phyloP scores from a whole-genome alignment of 2,329 filamentous ascomycete species.

The Fusarium penzigii region DNA sequence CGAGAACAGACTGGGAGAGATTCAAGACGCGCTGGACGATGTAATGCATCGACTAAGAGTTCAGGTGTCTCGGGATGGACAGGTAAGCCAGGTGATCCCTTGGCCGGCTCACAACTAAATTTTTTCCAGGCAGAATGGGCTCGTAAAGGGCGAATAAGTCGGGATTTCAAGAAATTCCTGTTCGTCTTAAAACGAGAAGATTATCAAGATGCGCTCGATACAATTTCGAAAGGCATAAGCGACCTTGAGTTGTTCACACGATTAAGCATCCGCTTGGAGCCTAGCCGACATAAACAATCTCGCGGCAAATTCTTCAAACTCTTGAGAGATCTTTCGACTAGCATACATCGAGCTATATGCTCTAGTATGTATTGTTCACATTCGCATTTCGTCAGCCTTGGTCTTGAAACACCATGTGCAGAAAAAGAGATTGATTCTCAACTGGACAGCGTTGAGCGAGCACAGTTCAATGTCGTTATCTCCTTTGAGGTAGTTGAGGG shows the following conservation, averaged over 20 bases:
- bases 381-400: conserved; percentile 4
- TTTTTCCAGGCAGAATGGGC: conserved; percentile 1
- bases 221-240: background rate
- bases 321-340: conserved; percentile 5
- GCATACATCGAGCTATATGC: conserved; percentile 12
- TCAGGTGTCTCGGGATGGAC: background rate
- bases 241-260: background rate
- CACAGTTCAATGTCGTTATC: conserved; percentile 8
- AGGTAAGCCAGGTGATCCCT: background rate
- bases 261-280: conserved; percentile 5
- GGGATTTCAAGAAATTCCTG: conserved; percentile 10
- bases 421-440: background rate
- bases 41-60: conserved; percentile 13
- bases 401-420: background rate
- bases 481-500: conserved; percentile 6
- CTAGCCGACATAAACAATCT: conserved; percentile 4
- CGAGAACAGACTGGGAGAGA: conserved; percentile 21
- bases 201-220: conserved; percentile 3
- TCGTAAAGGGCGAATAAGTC: background rate
- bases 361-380: conserved; percentile 10
- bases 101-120: fast-evolving
- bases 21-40: conserved; percentile 22
- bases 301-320: conserved; percentile 8
- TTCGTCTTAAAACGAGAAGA: conserved; percentile 7
- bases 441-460: background rate